Evolutionary conservation across 2,329 filamentous ascomycete species (phyloP), one percentile per base, ranked within the genome.

Genomic region (Fusarium compactum): DNA sequence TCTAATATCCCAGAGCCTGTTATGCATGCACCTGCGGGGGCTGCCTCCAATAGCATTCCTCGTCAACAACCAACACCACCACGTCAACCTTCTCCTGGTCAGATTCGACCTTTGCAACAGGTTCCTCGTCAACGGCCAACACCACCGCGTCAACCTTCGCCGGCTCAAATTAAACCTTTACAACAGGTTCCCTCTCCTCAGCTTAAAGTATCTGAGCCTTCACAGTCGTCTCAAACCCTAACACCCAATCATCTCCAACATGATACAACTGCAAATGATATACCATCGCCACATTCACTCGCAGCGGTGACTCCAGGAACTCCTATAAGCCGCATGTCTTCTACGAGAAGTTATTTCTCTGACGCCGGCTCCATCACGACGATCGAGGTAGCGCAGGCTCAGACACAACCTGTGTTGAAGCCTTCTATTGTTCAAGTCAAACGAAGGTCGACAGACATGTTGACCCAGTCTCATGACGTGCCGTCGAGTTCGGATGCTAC

Each of bases 381-480:
- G 0, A 72, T 76, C 9, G 74, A 76, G 22, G 72, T 76, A 2
- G 67, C 70, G 6, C 74, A 76, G 34, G 74, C 74, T 16, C 71
- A 75, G 29, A 58, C 72, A 22, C 74, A 76, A 22, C 69, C 72
- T 24, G 74, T 76, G 7, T 53, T 76, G 20, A 63, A 69, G 12
- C 74, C 74, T 32, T 75, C 73, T 6, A 68, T 76, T 18, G 46
- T 76, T 10, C 74, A 76, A 43, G 74, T 76, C 1, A 61, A 74
- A 24, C 72, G 71, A 8, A 64, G 59, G 44, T 73, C 72, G n/a
- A 65, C 72, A 18, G 72, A 75, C 29, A 44, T 75, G 44, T 60
- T 62, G 16, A 62, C 34, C 24, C 67, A 53, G 29, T 53, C 63
- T 34, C 69, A 74, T 18, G 67, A 70, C 2, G 22, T 34, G 50